Percentiles rank a stretch among this genome's conserved stretches.
These are phyloP conservation scores for Dicorynia guianensis DNA, from an alignment of 306 rosid genomes.

Conservation along the genomic window DNA sequence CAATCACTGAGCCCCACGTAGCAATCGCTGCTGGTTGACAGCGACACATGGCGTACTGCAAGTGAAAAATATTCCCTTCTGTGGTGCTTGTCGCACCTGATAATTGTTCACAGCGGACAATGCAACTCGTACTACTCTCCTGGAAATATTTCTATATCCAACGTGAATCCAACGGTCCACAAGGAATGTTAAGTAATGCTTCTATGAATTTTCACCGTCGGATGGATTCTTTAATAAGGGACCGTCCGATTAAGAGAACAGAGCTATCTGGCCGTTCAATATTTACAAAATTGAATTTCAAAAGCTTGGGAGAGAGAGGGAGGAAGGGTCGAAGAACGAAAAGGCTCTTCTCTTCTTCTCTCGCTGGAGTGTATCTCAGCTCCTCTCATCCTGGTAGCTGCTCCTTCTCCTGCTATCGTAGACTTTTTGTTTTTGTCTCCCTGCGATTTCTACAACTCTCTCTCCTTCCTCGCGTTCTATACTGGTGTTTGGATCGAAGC, in stretches of 20 bases:
- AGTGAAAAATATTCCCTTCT: not conserved
- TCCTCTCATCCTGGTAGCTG: constrained; percentile 37
- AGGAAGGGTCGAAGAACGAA: constrained; percentile 60
- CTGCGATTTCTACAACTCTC: constrained; percentile 14
- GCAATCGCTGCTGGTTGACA: not conserved
- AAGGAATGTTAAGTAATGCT: not conserved
- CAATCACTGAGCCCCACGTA: constrained; percentile 36
- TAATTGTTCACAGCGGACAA: constrained; percentile 12
- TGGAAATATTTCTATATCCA: constrained; percentile 34
- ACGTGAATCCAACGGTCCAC: constrained; percentile 52
- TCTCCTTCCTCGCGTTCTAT: not conserved
- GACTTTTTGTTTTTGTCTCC: constrained; percentile 21
- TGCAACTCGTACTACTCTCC: constrained; percentile 20
- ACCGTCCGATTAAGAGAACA: constrained; percentile 55
- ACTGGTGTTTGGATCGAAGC: constrained; percentile 39
- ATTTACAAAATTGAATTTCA: constrained; percentile 90
- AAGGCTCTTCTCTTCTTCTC: constrained; percentile 44
- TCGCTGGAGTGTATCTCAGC: constrained; percentile 9
- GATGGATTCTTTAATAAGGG: not conserved
- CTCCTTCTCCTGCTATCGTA: constrained; percentile 38
- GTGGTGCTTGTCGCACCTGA: constrained; percentile 25
- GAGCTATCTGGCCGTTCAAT: constrained; percentile 70
- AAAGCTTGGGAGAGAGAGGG: constrained; percentile 94
- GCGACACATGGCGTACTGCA: constrained; percentile 27
- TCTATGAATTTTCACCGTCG: constrained; percentile 66